Evolutionary conservation across 306 rosid genomes (phyloP).

Genomic region (Gastrolobium villosum): DNA sequence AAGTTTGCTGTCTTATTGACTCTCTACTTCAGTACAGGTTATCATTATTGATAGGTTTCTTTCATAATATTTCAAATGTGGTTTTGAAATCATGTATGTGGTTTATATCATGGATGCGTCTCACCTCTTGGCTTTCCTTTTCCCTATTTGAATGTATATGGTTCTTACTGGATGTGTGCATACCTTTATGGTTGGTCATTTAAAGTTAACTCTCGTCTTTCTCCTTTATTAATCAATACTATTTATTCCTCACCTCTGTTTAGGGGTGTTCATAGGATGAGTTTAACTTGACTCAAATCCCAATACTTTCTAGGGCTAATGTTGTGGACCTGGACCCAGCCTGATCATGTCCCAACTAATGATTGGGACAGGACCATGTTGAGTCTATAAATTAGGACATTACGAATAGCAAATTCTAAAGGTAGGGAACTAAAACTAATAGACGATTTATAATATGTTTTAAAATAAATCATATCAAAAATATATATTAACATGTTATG

Average conservation of each 20-base stretch:
- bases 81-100: slow-evolving; percentile 4
- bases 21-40: slow-evolving; percentile 87
- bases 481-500: neutral
- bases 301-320: neutral
- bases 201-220: neutral
- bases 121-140: slow-evolving; percentile 23
- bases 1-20: slow-evolving; percentile 76
- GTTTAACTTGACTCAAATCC: neutral
- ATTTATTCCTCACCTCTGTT: neutral
- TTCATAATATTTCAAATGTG: slow-evolving; percentile 20
- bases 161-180: neutral
- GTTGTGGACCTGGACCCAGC: neutral
- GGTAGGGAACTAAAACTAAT: neutral
- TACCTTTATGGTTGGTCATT: slow-evolving; percentile 13
- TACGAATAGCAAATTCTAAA: neutral
- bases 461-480: neutral
- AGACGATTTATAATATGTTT: neutral
- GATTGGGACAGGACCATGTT: neutral
- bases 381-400: neutral
- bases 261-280: neutral
- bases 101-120: slow-evolving; percentile 24
- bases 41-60: slow-evolving; percentile 25
- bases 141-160: slow-evolving; percentile 13
- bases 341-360: neutral
- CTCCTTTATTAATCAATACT: neutral